Percentiles rank a stretch among this genome's conserved stretches.
These are phyloP conservation scores for Teratosphaeria viscida DNA, from an alignment of 2,329 filamentous ascomycete species.

Conservation along the genomic window DNA sequence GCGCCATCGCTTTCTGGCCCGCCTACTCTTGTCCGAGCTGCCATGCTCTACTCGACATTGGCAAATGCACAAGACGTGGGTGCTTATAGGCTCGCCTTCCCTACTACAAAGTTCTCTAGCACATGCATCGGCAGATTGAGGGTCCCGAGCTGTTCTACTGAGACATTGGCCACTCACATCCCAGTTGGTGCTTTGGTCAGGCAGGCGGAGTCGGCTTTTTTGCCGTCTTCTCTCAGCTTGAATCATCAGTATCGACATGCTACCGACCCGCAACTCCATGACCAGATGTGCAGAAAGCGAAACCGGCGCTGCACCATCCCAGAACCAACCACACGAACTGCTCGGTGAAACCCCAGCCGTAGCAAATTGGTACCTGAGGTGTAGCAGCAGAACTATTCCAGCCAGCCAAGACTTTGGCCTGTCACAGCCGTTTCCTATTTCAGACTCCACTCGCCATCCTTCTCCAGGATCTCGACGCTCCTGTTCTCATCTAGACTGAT, in stretches of 20 bases:
- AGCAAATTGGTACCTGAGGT: neutral
- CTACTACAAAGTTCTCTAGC: neutral
- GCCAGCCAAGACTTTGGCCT: neutral
- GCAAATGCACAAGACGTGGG: neutral
- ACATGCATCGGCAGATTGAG: neutral
- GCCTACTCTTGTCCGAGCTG: neutral
- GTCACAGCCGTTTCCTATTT: conserved; percentile 27
- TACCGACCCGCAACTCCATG: neutral
- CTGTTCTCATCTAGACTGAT: conserved; percentile 74
- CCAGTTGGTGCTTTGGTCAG: too few relatives aligned
- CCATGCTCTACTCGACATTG: neutral
- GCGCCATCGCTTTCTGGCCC: neutral
- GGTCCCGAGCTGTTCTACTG: too few relatives aligned
- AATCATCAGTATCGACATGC: neutral
- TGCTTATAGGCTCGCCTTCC: neutral
- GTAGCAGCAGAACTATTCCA: neutral
- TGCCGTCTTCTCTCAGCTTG: neutral
- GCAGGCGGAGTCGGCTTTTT: neutral
- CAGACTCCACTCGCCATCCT: conserved; percentile 58
- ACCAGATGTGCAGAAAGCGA: neutral
- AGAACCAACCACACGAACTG: neutral
- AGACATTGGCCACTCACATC: too few relatives aligned
- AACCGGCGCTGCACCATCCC: neutral
- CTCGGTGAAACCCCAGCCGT: neutral
- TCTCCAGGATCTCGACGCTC: conserved; percentile 61